Evolutionary conservation across 192 early-diverging fungal species (phyloP).

Genomic region (Linnemannia hyalina): DNA sequence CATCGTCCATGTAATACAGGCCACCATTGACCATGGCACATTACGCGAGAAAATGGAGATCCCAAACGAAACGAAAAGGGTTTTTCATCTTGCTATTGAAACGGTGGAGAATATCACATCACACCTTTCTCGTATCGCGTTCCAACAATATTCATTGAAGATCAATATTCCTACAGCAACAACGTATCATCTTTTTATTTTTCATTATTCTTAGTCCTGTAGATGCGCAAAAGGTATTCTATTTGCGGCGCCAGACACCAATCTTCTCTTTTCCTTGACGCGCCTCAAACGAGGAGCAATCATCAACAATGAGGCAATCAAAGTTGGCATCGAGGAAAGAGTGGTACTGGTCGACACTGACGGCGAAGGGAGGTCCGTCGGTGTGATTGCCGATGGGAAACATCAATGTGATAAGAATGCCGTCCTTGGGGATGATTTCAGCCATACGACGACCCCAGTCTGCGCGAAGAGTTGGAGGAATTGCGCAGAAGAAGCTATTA

Average conservation of each 20-base stretch:
- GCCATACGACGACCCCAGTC: constrained; percentile 77
- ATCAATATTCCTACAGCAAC: too few species aligned
- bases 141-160: too few species aligned
- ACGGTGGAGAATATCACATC: too few species aligned
- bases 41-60: too few species aligned
- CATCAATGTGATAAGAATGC: constrained; percentile 82
- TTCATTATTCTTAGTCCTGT: background rate
- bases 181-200: background rate
- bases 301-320: constrained; percentile 71
- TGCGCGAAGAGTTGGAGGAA: constrained; percentile 71
- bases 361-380: constrained; percentile 81
- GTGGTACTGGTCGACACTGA: constrained; percentile 75
- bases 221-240: background rate
- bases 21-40: too few species aligned
- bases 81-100: too few species aligned
- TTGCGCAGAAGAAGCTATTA: constrained; percentile 81
- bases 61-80: too few species aligned
- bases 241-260: constrained; percentile 72
- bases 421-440: constrained; percentile 74
- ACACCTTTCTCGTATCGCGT: too few species aligned
- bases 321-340: constrained; percentile 66
- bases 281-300: constrained; percentile 69
- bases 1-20: too few species aligned
- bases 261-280: constrained; percentile 74
- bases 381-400: constrained; percentile 77